A percentile compares a stretch with the other conserved stretches of the same genome.
Evolutionary conservation across 106 monocot species (phyloP).

Genomic region (Allium cepa): DNA sequence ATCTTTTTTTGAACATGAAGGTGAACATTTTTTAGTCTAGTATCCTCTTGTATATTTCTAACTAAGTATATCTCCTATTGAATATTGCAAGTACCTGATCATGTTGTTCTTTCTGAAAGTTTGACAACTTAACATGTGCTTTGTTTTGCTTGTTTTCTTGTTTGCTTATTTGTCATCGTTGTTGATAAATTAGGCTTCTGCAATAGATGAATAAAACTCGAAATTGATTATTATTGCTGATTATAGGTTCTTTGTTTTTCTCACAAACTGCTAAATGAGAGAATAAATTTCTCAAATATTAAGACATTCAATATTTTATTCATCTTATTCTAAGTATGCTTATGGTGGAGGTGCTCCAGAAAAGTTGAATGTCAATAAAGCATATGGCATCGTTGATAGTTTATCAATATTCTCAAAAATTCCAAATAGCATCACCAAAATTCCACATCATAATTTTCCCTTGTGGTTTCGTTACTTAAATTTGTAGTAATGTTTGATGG

Average conservation of each 20-base stretch:
- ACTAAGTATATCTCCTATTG: too few relatives aligned
- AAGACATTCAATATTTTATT: neutral
- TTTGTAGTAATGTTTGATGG: conserved; percentile 74
- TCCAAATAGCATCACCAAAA: conserved; percentile 29
- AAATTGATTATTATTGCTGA: too few relatives aligned
- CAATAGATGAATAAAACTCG: too few relatives aligned
- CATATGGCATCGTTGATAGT: neutral
- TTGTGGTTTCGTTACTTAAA: conserved; percentile 46
- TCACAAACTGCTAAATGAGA: too few relatives aligned
- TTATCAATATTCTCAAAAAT: conserved; percentile 25
- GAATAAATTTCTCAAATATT: too few relatives aligned
- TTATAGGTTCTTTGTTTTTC: neutral
- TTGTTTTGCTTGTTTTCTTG: neutral
- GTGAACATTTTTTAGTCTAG: conserved; percentile 2
- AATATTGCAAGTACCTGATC: too few relatives aligned
- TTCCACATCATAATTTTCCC: conserved; percentile 32
- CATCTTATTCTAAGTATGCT: neutral
- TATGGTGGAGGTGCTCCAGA: neutral
- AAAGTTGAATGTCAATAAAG: neutral
- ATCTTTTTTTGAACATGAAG: too few relatives aligned
- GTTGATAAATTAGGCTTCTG: neutral
- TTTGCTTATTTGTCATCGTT: neutral
- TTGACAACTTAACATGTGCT: neutral
- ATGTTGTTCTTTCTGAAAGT: neutral
- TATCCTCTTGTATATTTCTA: neutral